Percentiles rank a stretch among this genome's conserved stretches.
phyloP scores from a whole-genome alignment of 164 flowering plant genomes.

The Buxus sempervirens region DNA sequence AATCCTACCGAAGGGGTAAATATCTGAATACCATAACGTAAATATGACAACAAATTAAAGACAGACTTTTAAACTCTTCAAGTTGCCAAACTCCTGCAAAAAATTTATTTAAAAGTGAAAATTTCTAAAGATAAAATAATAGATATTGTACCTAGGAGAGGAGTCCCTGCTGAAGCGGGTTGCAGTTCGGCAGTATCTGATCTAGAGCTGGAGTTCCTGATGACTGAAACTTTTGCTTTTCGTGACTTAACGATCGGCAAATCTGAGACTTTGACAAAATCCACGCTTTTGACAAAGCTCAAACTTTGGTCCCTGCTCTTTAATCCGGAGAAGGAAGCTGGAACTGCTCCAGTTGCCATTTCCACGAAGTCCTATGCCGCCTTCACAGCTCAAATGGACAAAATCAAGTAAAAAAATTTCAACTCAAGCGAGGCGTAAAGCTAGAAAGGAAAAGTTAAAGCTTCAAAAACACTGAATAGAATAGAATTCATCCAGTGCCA shows the following conservation, averaged over 20 bases:
- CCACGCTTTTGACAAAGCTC: slow-evolving; percentile 51
- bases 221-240: slow-evolving; percentile 35
- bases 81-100: background rate
- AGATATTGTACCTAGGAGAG: slow-evolving; percentile 58
- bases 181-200: slow-evolving; percentile 66
- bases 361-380: slow-evolving; percentile 4
- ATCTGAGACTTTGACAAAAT: slow-evolving; percentile 60
- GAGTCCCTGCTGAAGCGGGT: slow-evolving; percentile 84
- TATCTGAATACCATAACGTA: background rate
- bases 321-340: slow-evolving; percentile 51
- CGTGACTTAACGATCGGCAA: slow-evolving; percentile 39
- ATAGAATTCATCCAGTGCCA: background rate
- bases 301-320: slow-evolving; percentile 43
- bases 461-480: no score
- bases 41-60: background rate
- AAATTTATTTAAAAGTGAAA: background rate
- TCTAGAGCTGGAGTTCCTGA: slow-evolving; percentile 55
- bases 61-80: background rate
- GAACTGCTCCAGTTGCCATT: slow-evolving; percentile 76
- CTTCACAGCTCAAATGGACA: background rate
- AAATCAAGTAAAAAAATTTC: background rate
- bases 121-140: background rate
- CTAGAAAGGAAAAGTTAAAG: no score
- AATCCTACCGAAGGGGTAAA: background rate
- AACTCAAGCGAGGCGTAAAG: background rate